Evolutionary conservation across 129 eudicot species (phyloP), one percentile per base, ranked within the genome.

Genomic region (Escallonia herrerae): DNA sequence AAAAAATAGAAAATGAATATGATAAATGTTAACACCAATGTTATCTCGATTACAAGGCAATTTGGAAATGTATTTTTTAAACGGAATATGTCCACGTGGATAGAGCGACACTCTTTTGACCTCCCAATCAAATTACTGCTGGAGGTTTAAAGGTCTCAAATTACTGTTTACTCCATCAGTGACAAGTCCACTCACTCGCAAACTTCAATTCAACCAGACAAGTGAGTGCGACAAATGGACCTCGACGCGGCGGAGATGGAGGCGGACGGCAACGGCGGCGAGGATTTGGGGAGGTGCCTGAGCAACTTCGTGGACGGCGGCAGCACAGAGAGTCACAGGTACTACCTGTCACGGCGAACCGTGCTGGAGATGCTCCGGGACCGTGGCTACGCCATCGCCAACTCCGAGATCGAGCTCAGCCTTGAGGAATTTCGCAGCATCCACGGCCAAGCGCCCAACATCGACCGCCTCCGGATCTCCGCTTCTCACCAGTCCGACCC

Each of bases 291-390:
- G 38, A 54, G 47, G 58, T 84, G 97, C 70, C 60, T 84, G 58
- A 75, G 80, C 73, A 73, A 85, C 73, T 84, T 68, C 50, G 56
- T 79, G 0, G 98, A 88, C 65, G 59, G 69, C 42, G 98, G 98
- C 3, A 77, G 80, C 70, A 40, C 40, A 0, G 98, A 83, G 76
- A 81, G 87, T 66, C 98, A 88, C 76, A 43, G 91, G 15, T 93
- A 88, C 87, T 93, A 81, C 75, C 73, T 93, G 8, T 84, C 98
- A 2, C 84, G 96, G 2, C 74, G 84, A 76, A 93, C 98, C 4
- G 43, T 82, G 53, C 77, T 88, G 10, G 91, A 93, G 64, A 88
- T 93, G 98, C 91, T 93, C 5, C 76, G 65, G 68, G 96, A 93
- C 53, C 76, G 98, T 68, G 98, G 98, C 40, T 88, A 72, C 54